These are phyloP conservation scores for Populus hybrid DNA, from an alignment of 441 rosid genomes.

Conservation along the genomic window DNA sequence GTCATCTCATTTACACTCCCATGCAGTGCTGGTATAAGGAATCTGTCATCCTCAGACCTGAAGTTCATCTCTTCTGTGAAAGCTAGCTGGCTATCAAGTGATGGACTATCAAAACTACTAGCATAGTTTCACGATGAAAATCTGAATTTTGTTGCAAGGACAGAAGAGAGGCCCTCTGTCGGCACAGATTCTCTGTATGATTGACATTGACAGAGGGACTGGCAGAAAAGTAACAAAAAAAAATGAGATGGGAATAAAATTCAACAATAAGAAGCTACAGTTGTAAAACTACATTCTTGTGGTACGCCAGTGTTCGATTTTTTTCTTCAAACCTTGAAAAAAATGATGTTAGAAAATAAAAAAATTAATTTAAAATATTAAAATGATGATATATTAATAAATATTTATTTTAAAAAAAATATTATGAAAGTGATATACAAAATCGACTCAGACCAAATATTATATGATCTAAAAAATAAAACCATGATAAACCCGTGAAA, in stretches of 20 bases:
- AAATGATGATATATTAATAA: no score
- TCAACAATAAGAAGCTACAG: constrained; percentile 32
- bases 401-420: no score
- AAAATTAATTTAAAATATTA: no score
- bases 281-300: constrained; percentile 19
- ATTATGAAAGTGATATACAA: no score
- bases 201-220: constrained; percentile 41
- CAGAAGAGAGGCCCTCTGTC: constrained; percentile 52
- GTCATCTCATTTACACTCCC: constrained; percentile 39
- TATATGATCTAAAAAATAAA: no score
- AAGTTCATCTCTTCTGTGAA: constrained; percentile 36
- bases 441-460: no score
- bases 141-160: constrained; percentile 43
- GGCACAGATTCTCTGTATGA: constrained; percentile 42
- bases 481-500: rapidly evolving
- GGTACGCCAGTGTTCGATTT: no score
- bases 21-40: constrained; percentile 29
- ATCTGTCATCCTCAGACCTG: constrained; percentile 34
- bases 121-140: constrained; percentile 41
- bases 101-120: constrained; percentile 37
- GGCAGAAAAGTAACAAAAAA: constrained; percentile 35
- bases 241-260: constrained; percentile 28
- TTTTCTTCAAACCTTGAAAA: no score
- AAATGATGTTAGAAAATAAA: no score
- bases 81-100: constrained; percentile 44